Base-by-base conservation (phyloP, 805 yeast species). In the Kazachstania psychrophila region DNA sequence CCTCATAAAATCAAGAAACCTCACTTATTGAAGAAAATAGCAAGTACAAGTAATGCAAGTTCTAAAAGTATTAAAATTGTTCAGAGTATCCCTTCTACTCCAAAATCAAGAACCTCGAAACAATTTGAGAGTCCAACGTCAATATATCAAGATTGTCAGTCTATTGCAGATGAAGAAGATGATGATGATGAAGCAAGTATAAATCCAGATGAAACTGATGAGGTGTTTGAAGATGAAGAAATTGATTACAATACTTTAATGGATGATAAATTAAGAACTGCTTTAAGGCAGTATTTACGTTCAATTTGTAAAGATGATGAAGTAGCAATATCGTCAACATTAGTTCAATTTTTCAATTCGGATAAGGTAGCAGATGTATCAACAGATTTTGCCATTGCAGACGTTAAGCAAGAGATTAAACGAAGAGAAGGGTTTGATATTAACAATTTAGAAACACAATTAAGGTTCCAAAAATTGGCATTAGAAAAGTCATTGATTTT, bases 191-290 rank as follows among this genome's bases (percentile, higher is more conserved):
- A 29, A 15, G 35, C 28, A 6, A 16, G 15, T 15, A 24, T n/a
- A 23, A 31, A 32, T 13, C 38, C 31, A 5, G 43, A 34, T 3
- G 43, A 43, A 4, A 40, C 40, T 18, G 42, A 28, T 9, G 45
- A 40, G 7, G 37, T 41, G 9, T 27, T 36, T 27, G 55, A 50
- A 13, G 50, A 49, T 23, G 24, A 18, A 3, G 55, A 49, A 14
- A 30, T 43, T 2, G 47, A 41, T 16, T 45, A 47, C 14, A 42
- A 36, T 6, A 56, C 52, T 25, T 64, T 83, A 22, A 72, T 77
- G 2, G 69, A 94, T 20, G 97, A 89, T 55, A 78, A 76, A 45
- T 70, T 85, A 46, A 65, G 97, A 29, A 67, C 86, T 8, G 73
- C 94, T 0, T 65, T 89, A 31, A 66, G 96, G 32, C 83, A 86